Evolutionary conservation across 2,329 filamentous ascomycete species (phyloP), one percentile per base, ranked within the genome.

Genomic region (Berkeleyomyces rouxiae): DNA sequence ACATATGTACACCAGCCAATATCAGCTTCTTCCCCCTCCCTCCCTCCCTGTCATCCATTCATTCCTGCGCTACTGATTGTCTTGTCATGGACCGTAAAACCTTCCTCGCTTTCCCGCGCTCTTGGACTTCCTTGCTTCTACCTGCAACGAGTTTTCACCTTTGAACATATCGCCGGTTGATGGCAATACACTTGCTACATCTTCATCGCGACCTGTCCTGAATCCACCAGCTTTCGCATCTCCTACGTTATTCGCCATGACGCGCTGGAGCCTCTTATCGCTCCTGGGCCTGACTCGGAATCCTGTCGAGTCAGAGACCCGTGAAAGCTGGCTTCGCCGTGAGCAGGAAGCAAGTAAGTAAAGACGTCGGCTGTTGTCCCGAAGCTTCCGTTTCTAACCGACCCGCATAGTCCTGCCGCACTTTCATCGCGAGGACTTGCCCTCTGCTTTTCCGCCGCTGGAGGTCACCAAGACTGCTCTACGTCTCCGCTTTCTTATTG

Each of bases 391-490:
- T 2, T 7, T 39, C 37, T 55, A 33, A 40, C 53, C 16, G 23
- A 58, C 40, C 37, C 9, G 4, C 7, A 13, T 65, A 88, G 85
- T 91, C 11, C 81, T 91, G 1, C 86, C 87, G 1, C 77, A 76
- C 11, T 80, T 85, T 67, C 77, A 78, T 67, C 79, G 43, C 23
- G 40, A 81, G 10, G 71, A 77, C 0, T 74, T 85, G 51, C 74
- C 83, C 49, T 84, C 88, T 9, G 83, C 87, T 37, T 84, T 92
- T 43, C 82, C 88, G 0, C 79, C 91, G 10, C 78, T 81, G 65
- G 86, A 93, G 69, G 91, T 96, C 66, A 96, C 92, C 65, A 91
- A 91, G 71, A 80, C 95, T 63, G 92, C 91, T 36, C 81, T 99
- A 13, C 88, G 90, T 63, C 78, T 99, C 67, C 95, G 92, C 69